Evolutionary conservation across 2,329 filamentous ascomycete species (phyloP), one percentile per base, ranked within the genome.

Genomic region (Diaporthe ampelina): DNA sequence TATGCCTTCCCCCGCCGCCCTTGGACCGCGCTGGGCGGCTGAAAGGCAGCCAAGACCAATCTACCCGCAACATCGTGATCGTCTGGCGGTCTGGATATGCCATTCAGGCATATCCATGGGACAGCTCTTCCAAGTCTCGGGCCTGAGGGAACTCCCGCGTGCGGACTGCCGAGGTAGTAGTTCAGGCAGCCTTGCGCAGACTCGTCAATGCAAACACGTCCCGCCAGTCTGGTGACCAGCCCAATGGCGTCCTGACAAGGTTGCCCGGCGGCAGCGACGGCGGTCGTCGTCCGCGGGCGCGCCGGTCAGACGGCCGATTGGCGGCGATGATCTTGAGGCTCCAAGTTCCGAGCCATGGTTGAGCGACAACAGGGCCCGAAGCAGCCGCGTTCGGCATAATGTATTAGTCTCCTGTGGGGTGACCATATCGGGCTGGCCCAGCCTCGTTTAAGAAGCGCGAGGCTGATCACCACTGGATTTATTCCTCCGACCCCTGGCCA

Each of bases 31-130:
- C 48, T 26, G 63, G 29, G n/a, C 24, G 59, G 59, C 59, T 63
- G 59, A 50, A 24, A 35, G 13, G 32, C 63, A 54, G 45, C 63
- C 63, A 54, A 68, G 48, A 35, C 63, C 63, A 54, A 52, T 68
- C 63, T 68, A 29, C 32, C 32, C 63, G 63, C 63, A 54, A 29
- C 63, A 40, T 26, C n/a, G 48, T 29, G n/a, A 68, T 68, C 48
- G 26, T 21, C 32, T 54, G 48, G 48, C 63, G 48, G 63, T 54
- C 48, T 68, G 21, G 48, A 40, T 54, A 40, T 54, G 21, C 32
- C 48, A 26, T 40, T 68, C 63, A 68, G 63, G 63, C 63, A 52
- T 54, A 68, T 40, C 63, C 48, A 68, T 68, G 63, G 52, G 48
- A 40, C 63, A 40, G 1, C 19, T 3, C 21, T 29, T 4, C 17